phyloP scores from a whole-genome alignment of 768 basidiomycete genomes.

The Auriscalpium vulgare region DNA sequence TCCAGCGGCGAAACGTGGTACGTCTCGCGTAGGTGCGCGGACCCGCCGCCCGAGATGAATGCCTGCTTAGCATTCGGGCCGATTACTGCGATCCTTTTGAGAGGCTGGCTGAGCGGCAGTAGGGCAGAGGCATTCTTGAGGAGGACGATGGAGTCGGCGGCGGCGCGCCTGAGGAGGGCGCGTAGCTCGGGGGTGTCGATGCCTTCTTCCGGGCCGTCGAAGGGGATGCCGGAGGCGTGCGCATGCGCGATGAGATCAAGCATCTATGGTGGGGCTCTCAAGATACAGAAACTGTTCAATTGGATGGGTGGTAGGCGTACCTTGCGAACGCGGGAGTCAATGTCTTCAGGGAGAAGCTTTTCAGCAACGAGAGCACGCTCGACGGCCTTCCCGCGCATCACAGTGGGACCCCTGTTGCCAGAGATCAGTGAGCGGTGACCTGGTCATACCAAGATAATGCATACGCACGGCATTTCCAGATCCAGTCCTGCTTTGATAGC shows the following conservation, averaged over 20 bases:
- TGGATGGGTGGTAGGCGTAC: neutral
- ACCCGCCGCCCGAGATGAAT: conserved; percentile 52
- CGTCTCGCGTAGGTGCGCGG: conserved; percentile 41
- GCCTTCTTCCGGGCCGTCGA: conserved; percentile 39
- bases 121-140: conserved; percentile 49
- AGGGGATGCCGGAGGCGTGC: conserved; percentile 45
- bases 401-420: conserved; percentile 32
- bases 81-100: conserved; percentile 48
- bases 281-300: neutral
- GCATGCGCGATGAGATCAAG: conserved; percentile 40
- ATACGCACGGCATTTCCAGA: conserved; percentile 50
- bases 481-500: conserved; percentile 57
- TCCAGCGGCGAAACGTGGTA: conserved; percentile 52
- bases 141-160: conserved; percentile 48
- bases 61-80: conserved; percentile 52
- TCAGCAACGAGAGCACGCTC: conserved; percentile 31
- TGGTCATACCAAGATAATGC: neutral
- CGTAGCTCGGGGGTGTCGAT: conserved; percentile 41
- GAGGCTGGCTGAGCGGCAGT: conserved; percentile 33
- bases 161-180: conserved; percentile 39
- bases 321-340: conserved; percentile 28
- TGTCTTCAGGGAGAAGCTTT: conserved; percentile 36
- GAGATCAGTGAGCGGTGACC: neutral
- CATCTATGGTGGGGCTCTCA: conserved; percentile 28
- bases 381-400: conserved; percentile 40